These are phyloP conservation scores for Quillaja saponaria DNA, from an alignment of 306 rosid genomes.

Conservation along the genomic window DNA sequence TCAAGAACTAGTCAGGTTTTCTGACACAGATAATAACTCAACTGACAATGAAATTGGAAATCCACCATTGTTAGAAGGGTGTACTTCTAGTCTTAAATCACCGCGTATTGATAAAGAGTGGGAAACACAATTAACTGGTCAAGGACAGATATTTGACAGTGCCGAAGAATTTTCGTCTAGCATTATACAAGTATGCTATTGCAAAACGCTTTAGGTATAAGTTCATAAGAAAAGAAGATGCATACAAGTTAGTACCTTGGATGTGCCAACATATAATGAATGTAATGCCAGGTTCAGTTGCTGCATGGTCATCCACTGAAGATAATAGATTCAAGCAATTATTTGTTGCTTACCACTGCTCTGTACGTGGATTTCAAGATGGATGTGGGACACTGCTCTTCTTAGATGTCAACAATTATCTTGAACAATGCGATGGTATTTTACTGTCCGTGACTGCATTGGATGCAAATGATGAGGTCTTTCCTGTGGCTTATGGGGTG, in stretches of 20 bases:
- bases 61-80: not conserved
- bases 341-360: slow-evolving; percentile 12
- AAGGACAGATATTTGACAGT: not conserved
- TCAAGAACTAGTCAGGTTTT: not conserved
- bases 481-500: slow-evolving; percentile 11
- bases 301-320: not conserved
- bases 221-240: not conserved
- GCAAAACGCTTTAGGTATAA: slow-evolving; percentile 4
- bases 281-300: slow-evolving; percentile 18
- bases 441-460: slow-evolving; percentile 1
- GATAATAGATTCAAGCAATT: slow-evolving; percentile 13
- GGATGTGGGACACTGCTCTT: slow-evolving; percentile 10
- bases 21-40: not conserved
- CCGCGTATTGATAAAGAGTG: not conserved
- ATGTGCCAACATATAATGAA: slow-evolving; percentile 17
- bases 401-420: not conserved
- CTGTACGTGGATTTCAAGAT: slow-evolving; percentile 1
- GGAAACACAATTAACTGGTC: not conserved
- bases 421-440: not conserved
- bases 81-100: not conserved
- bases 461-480: slow-evolving; percentile 15
- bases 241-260: slow-evolving; percentile 11
- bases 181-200: slow-evolving; percentile 14
- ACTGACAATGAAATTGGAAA: not conserved
- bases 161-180: not conserved